Conservation (phyloP, 306 rosid species). For the Dryas octopetala region DNA sequence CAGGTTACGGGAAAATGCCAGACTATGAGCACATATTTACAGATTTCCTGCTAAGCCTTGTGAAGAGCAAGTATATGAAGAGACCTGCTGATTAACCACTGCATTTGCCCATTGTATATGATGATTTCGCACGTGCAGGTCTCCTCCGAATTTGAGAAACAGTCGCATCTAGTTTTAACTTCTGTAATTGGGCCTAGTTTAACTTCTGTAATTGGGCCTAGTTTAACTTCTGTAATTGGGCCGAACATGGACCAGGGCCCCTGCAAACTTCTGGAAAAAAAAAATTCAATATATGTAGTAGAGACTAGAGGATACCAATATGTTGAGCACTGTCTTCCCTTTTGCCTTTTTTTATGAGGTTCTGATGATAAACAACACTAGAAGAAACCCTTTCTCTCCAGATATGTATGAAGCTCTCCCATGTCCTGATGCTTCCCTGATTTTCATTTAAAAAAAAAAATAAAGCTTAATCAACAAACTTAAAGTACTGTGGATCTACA, state of each 20-base stretch:
- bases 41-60: constrained; percentile 72
- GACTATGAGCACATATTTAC: constrained; percentile 90
- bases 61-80: constrained; percentile 55
- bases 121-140: neutral
- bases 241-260: too few relatives aligned
- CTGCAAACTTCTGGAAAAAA: neutral
- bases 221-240: neutral
- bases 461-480: too few relatives aligned
- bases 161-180: neutral
- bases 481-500: too few relatives aligned
- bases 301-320: too few relatives aligned
- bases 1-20: constrained; percentile 93
- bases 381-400: neutral
- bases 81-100: constrained; percentile 24
- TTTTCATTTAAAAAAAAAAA: neutral
- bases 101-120: constrained; percentile 1
- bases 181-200: neutral
- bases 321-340: too few relatives aligned
- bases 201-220: neutral
- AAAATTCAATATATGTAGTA: too few relatives aligned
- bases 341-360: constrained; percentile 24
- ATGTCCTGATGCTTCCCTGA: constrained; percentile 29
- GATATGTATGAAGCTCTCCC: constrained; percentile 16
- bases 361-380: constrained; percentile 21
- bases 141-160: constrained; percentile 1